Conservation (phyloP, 2,329 filamentous ascomycete genomes). For the Purpureocillium lavendulum region DNA sequence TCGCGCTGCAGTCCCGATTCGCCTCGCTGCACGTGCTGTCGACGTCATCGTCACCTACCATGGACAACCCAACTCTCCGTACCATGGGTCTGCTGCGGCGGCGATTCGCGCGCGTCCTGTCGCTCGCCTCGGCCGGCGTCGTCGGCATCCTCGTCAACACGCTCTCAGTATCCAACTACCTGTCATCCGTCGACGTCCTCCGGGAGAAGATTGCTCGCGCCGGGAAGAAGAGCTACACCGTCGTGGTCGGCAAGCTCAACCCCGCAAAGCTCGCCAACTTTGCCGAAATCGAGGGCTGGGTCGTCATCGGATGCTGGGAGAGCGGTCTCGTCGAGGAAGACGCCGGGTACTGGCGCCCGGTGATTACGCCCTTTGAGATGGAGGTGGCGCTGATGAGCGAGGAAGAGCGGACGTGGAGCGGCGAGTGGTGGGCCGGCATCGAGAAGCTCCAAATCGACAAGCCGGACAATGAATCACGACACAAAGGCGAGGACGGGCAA, state of each 20-base stretch:
- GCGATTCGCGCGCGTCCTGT: constrained; percentile 79
- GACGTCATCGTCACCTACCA: constrained; percentile 43
- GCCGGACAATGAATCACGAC: constrained; percentile 15
- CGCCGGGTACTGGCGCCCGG: constrained; percentile 71
- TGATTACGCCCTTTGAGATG: constrained; percentile 93
- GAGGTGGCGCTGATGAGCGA: constrained; percentile 69
- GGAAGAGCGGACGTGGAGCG: constrained; percentile 72
- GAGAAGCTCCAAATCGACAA: constrained; percentile 50
- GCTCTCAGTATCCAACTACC: constrained; percentile 83
- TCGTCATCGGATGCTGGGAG: constrained; percentile 97
- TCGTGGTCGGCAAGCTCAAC: constrained; percentile 95
- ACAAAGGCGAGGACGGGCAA: constrained; percentile 4
- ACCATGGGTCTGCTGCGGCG: constrained; percentile 59
- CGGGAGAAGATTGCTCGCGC: constrained; percentile 64
- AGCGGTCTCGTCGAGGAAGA: constrained; percentile 85
- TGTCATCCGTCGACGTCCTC: constrained; percentile 68
- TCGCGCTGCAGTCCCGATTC: constrained; percentile 80
- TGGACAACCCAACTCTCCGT: constrained; percentile 33
- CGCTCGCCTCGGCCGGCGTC: constrained; percentile 70
- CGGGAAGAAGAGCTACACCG: constrained; percentile 91
- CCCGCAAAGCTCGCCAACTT: constrained; percentile 96
- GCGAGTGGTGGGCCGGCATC: constrained; percentile 84
- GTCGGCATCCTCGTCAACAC: constrained; percentile 97
- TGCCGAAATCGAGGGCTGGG: constrained; percentile 90
- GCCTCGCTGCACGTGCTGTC: constrained; percentile 71